Evolutionary conservation across 2,329 filamentous ascomycete genomes (phyloP).

Genomic region (Gliomastix tumulicola): DNA sequence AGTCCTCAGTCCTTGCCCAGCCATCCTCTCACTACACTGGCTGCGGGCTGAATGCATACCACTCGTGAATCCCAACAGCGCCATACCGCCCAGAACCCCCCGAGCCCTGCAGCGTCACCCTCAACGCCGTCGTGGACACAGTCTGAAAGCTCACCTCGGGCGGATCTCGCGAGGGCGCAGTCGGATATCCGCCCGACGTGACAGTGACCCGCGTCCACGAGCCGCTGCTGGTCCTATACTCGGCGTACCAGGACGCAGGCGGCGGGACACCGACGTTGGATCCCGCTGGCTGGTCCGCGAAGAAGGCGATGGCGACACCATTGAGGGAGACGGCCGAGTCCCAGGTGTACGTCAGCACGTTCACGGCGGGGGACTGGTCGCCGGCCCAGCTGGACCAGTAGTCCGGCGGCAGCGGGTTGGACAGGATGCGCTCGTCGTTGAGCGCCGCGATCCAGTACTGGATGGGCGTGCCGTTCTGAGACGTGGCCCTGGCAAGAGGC

Average conservation of each 20-base stretch:
- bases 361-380: conserved; percentile 18
- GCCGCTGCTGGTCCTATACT: conserved; percentile 13
- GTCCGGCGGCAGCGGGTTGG: conserved; percentile 24
- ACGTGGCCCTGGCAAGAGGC: conserved; percentile 13
- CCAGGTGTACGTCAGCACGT: conserved; percentile 22
- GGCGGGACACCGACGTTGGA: conserved; percentile 20
- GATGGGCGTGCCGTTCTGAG: conserved; percentile 19
- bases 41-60: conserved; percentile 10
- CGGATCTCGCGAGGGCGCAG: conserved; percentile 15
- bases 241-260: conserved; percentile 15
- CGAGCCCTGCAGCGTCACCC: conserved; percentile 13
- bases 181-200: conserved; percentile 12
- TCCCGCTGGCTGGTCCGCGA: conserved; percentile 19
- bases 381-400: conserved; percentile 26
- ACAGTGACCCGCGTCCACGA: conserved; percentile 11
- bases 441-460: conserved; percentile 27
- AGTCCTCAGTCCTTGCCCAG: too few species aligned
- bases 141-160: conserved; percentile 17
- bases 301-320: conserved; percentile 19
- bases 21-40: too few species aligned
- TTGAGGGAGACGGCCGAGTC: conserved; percentile 16
- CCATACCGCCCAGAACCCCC: conserved; percentile 11
- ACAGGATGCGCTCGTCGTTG: conserved; percentile 20
- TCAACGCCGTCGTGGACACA: conserved; percentile 14
- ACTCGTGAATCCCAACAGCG: conserved; percentile 17